Base-by-base conservation (phyloP, 148 eudicot species). In the Polygonum aviculare region DNA sequence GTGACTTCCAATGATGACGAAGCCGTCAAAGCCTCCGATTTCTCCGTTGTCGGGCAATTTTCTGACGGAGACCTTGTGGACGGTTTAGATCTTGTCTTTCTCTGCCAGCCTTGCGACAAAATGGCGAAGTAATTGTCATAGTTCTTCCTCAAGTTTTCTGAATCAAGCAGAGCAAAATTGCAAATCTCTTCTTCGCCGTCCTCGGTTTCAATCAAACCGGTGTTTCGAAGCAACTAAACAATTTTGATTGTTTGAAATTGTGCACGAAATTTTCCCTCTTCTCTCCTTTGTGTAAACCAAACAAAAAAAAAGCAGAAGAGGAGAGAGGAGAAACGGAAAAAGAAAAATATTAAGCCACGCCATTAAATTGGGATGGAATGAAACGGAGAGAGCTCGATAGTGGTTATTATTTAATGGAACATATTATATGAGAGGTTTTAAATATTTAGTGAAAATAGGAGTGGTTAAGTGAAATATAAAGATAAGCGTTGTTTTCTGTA, bases 71-170 rank as follows among this genome's bases (percentile, higher is more conserved):
- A 91, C 97, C 12, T 79, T 78, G 76, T 38, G 93, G 4, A 84
- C 80, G 69, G 87, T 83, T 97, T 97, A 95, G 0, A 52, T 78
- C 78, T 95, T 97, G 0, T 92, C 96, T 77, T 89, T 91, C 73
- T 95, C 97, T 0, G 72, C 86, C 60, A 95, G 85, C 96, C 89
- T 86, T 76, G 74, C 76, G 3, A 87, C 88, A 69, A 90, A 0
- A 95, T 94, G n/a, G 93, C 99, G 51, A 87, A 92, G 59, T 90
- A 95, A 16, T 97, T 97, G 14, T 89, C 96, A 54, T 95, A 93
- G 40, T 74, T 84, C 74, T 84, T 84, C 86, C 89, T 90, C 77
- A 95, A 91, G 80, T 95, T 88, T 4, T 95, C 96, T 0, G 94
- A 85, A 10, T 90, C 99, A 93, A 96, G 78, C 99, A 95, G 0